Conservation (phyloP, 768 basidiomycete species). For the Boletus insuetus region DNA sequence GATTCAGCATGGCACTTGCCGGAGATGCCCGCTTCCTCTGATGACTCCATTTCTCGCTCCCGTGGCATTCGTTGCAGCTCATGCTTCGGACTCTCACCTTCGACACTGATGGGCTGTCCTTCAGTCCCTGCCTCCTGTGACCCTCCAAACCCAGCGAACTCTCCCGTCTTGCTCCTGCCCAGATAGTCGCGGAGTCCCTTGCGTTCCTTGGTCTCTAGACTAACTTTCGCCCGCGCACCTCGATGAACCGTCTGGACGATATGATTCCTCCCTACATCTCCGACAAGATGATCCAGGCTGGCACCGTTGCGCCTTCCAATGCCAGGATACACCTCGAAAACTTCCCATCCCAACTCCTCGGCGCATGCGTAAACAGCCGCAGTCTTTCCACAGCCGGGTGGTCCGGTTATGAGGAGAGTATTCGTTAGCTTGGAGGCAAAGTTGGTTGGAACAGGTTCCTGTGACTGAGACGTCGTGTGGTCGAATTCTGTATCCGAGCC, state of each 20-base stretch:
- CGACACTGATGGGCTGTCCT: slow-evolving; percentile 22
- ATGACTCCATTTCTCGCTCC: slow-evolving; percentile 1
- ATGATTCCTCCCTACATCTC: slow-evolving; percentile 94
- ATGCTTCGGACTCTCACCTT: slow-evolving; percentile 8
- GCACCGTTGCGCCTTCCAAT: slow-evolving; percentile 84
- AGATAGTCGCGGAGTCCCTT: slow-evolving; percentile 19
- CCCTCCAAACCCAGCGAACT: neutral
- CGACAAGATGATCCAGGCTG: slow-evolving; percentile 76
- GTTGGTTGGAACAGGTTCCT: slow-evolving; percentile 12
- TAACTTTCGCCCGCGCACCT: slow-evolving; percentile 5
- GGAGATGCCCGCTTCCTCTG: neutral
- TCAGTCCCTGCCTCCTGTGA: slow-evolving; percentile 14
- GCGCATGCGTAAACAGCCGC: slow-evolving; percentile 92
- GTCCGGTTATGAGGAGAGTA: slow-evolving; percentile 82
- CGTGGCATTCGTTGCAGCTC: neutral
- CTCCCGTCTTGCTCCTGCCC: slow-evolving; percentile 6
- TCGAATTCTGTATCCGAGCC: slow-evolving; percentile 1
- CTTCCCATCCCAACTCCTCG: slow-evolving; percentile 90
- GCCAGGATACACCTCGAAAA: slow-evolving; percentile 96
- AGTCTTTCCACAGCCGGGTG: slow-evolving; percentile 86
- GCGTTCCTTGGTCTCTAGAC: slow-evolving; percentile 4
- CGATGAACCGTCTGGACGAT: slow-evolving; percentile 47
- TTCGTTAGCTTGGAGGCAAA: slow-evolving; percentile 65
- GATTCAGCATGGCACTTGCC: slow-evolving; percentile 1
- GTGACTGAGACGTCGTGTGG: slow-evolving; percentile 7